phyloP scores from a whole-genome alignment of 1,284 basidiomycete species.

The Sporisorium graminicola region DNA sequence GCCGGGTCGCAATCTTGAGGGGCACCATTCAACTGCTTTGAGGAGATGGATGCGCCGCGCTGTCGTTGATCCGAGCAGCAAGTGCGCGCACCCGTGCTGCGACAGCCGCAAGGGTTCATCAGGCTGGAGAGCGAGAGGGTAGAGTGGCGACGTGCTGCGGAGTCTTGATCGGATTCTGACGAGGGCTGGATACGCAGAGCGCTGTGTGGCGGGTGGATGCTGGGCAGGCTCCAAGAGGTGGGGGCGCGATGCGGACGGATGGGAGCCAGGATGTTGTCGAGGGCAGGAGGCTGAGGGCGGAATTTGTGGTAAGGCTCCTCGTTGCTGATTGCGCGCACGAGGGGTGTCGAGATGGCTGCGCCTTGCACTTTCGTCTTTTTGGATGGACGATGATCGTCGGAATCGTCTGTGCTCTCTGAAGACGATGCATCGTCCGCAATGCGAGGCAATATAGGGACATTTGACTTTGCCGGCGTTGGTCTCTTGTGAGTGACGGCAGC shows the following conservation, averaged over 20 bases:
- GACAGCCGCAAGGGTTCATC: conserved; percentile 61
- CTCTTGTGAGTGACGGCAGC: conserved; percentile 7
- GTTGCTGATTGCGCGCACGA: neutral
- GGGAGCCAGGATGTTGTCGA: conserved; percentile 28
- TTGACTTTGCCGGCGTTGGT: neutral
- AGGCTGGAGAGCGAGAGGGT: conserved; percentile 56
- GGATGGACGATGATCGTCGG: conserved; percentile 10
- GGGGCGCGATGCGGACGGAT: conserved; percentile 17
- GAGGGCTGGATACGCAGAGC: neutral
- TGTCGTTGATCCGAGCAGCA: conserved; percentile 43
- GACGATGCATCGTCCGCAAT: neutral
- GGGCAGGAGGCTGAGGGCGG: neutral
- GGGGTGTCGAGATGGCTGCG: neutral
- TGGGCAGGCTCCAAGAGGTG: conserved; percentile 41
- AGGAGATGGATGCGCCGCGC: conserved; percentile 8
- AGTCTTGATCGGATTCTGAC: neutral
- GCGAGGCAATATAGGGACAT: conserved; percentile 15
- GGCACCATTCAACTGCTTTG: conserved; percentile 1
- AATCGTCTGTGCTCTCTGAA: neutral
- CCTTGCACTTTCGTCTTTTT: conserved; percentile 13
- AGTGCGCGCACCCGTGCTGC: conserved; percentile 37
- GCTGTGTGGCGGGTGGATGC: conserved; percentile 23
- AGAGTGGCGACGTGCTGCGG: conserved; percentile 17
- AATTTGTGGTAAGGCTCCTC: neutral
- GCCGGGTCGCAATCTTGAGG: conserved; percentile 16